Percentiles rank a stretch among this genome's conserved stretches.
These are phyloP conservation scores for Botrytis aclada DNA, from an alignment of 2,329 filamentous ascomycete genomes.

Conservation along the genomic window DNA sequence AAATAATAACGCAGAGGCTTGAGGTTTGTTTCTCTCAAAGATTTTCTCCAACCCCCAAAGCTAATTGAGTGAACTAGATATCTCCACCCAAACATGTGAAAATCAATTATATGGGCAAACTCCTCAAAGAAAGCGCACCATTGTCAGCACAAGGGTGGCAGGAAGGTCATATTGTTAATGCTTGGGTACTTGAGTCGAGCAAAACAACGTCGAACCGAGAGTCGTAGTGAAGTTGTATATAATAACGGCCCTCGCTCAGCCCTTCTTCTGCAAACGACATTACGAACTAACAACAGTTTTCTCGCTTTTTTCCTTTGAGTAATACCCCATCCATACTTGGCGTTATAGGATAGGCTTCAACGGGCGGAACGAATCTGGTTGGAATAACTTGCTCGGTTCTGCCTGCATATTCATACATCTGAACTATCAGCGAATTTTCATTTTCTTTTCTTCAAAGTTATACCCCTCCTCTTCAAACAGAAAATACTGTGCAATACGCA, in stretches of 20 bases:
- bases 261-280: neutral
- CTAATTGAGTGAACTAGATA: constrained; percentile 43
- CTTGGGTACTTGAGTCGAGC: constrained; percentile 34
- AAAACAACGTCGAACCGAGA: neutral
- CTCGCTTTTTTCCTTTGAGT: neutral
- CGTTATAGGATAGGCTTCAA: constrained; percentile 3
- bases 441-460: neutral
- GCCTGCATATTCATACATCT: neutral
- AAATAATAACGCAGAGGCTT: constrained; percentile 61
- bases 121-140: constrained; percentile 66
- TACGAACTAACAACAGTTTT: neutral
- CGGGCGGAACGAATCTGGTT: neutral
- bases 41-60: neutral
- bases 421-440: neutral
- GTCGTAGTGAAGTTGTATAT: constrained; percentile 5
- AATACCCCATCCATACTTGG: constrained; percentile 10
- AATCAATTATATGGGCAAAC: constrained; percentile 77
- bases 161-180: constrained; percentile 72
- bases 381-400: neutral
- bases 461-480: neutral
- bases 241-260: neutral
- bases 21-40: constrained; percentile 48
- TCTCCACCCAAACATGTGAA: constrained; percentile 57
- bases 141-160: constrained; percentile 72
- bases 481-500: neutral